These are phyloP conservation scores for Schizochytrium sp. DNA, from an alignment of 108 stramenopile species.

Conservation along the genomic window DNA sequence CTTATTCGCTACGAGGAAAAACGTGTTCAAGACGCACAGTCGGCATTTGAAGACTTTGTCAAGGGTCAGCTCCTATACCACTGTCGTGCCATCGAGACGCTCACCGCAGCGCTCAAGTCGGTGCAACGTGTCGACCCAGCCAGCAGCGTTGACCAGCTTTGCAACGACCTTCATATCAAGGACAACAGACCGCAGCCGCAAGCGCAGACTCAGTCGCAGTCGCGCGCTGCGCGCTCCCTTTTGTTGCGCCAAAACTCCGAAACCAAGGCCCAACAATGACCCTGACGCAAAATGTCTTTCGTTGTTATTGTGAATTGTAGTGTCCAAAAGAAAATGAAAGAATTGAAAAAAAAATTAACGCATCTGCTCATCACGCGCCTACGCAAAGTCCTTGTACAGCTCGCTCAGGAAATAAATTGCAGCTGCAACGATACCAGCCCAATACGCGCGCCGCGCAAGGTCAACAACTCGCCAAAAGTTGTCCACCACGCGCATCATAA, in stretches of 20 bases:
- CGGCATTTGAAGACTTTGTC: not conserved
- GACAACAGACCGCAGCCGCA: no score
- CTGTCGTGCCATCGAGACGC: not conserved
- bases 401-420: not conserved
- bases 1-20: not conserved
- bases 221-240: no score
- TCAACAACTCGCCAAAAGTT: not conserved
- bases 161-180: not conserved
- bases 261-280: no score
- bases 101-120: not conserved
- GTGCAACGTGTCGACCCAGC: not conserved
- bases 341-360: no score
- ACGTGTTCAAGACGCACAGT: not conserved
- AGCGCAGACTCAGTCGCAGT: no score
- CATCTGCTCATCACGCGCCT: not conserved
- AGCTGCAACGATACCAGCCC: not conserved
- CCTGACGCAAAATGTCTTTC: no score
- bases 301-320: no score
- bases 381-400: not conserved
- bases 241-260: no score
- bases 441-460: not conserved
- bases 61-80: not conserved
- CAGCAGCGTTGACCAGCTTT: not conserved
- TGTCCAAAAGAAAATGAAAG: no score
- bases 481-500: not conserved